Evolutionary conservation across 768 basidiomycete species (phyloP), one percentile per base, ranked within the genome.

Genomic region (Coprinopsis marcescibilis): DNA sequence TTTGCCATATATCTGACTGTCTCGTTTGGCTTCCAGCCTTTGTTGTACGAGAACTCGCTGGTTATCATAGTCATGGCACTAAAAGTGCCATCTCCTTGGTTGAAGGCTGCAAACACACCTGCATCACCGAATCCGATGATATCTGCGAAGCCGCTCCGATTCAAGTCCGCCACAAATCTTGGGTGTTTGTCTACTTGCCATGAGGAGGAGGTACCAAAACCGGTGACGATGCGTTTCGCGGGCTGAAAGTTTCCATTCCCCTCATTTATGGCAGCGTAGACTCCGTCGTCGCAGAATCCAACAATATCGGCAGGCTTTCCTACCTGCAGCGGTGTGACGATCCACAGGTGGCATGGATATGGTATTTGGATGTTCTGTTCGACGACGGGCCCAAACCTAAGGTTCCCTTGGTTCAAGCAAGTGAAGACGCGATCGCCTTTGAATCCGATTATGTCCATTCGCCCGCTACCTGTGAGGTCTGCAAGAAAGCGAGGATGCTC

Each of bases 31-130:
- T n/a, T n/a, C n/a, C n/a, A n/a, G n/a, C n/a, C n/a, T n/a, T n/a
- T n/a, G n/a, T n/a, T n/a, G n/a, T n/a, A n/a, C n/a, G n/a, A n/a
- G n/a, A n/a, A n/a, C n/a, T n/a, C n/a, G n/a, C n/a, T n/a, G n/a
- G n/a, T n/a, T n/a, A n/a, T n/a, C n/a, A n/a, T 6, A 10, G 35
- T 27, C 15, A 34, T 10, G 3, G 8, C 14, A 20, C 37, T 11
- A 24, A 46, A 46, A 11, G 45, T 46, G 4, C 45, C 45, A 25
- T 46, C 36, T 17, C 45, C 45, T 11, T 46, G 35, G 25, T 37
- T 37, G 13, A 36, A n/a, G 11, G 45, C n/a, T 10, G 37, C 45
- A 13, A 14, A 36, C 12, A 46, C 33, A n/a, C 45, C 45, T 13
- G 11, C 7, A 15, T 46, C 15, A 8, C 7, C 45, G 21, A 34